phyloP scores from a whole-genome alignment of 176 grass and related monocot genomes.

The Cymbopogon citratus region DNA sequence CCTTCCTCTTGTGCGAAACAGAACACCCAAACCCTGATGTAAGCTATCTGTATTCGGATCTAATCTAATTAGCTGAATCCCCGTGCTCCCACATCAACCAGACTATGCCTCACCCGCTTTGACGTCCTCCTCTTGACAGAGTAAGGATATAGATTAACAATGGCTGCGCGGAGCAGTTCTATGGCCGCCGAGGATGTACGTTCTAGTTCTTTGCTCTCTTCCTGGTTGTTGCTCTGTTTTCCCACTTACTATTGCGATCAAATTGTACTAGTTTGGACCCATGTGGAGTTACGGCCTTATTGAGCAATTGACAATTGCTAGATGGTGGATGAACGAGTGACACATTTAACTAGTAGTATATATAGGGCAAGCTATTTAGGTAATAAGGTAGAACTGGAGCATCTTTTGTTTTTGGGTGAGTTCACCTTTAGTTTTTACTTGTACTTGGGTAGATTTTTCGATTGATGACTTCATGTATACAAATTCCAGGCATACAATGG shows the following conservation, averaged over 20 bases:
- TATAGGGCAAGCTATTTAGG: neutral
- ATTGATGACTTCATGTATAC: neutral
- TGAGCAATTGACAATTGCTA: neutral
- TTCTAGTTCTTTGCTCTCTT: neutral
- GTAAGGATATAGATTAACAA: neutral
- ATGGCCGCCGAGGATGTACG: conserved; percentile 44
- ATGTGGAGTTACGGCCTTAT: neutral
- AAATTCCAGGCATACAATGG: neutral
- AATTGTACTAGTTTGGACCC: neutral
- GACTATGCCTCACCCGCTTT: too few species aligned
- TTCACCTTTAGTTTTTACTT: neutral
- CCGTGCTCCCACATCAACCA: too few species aligned
- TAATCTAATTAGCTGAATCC: too few species aligned
- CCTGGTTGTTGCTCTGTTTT: neutral
- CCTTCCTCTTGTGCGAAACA: too few species aligned
- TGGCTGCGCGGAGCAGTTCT: conserved; percentile 43
- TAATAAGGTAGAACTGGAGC: neutral
- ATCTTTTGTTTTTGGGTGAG: neutral
- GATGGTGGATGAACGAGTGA: neutral
- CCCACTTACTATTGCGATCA: neutral
- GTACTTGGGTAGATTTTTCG: neutral
- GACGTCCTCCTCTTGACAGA: too few species aligned
- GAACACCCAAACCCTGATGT: too few species aligned
- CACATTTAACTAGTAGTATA: neutral
- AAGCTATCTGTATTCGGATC: too few species aligned